phyloP scores from a whole-genome alignment of 1,284 basidiomycete species.

The Ganoderma lingzhi region DNA sequence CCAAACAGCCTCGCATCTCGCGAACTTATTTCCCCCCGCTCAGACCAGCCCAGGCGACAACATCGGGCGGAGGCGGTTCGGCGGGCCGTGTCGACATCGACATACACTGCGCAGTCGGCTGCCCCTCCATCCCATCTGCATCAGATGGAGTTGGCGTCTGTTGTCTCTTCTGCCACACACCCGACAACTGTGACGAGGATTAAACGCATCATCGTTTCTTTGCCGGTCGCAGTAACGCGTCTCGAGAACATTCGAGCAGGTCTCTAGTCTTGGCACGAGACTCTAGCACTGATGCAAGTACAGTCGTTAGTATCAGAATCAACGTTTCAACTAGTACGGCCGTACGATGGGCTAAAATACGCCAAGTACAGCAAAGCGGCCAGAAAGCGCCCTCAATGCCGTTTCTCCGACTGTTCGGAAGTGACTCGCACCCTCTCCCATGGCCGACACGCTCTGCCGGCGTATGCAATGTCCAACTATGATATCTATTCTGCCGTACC shows the following conservation, averaged over 20 bases:
- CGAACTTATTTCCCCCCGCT: background rate
- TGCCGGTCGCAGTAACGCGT: background rate
- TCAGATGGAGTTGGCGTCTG: background rate
- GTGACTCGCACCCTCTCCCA: no score
- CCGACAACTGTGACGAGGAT: background rate
- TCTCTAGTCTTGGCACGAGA: background rate
- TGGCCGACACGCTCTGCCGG: no score
- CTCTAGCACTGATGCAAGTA: background rate
- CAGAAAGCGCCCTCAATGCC: background rate
- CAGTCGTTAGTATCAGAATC: background rate
- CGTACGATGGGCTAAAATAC: no score
- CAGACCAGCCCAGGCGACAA: background rate
- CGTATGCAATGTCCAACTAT: background rate
- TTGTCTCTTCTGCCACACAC: background rate
- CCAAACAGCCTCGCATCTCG: background rate
- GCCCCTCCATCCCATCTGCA: background rate
- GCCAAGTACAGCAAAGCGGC: no score
- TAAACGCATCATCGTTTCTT: background rate
- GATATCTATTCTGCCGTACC: constrained; percentile 1
- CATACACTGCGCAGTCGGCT: background rate
- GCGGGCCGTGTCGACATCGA: background rate
- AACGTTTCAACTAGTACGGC: no score
- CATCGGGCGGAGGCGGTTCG: background rate
- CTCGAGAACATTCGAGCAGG: no score
- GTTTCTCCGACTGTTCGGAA: background rate